Evolutionary conservation across 208 protist genomes (phyloP).

Genomic region (Plasmodiophora brassicae): DNA sequence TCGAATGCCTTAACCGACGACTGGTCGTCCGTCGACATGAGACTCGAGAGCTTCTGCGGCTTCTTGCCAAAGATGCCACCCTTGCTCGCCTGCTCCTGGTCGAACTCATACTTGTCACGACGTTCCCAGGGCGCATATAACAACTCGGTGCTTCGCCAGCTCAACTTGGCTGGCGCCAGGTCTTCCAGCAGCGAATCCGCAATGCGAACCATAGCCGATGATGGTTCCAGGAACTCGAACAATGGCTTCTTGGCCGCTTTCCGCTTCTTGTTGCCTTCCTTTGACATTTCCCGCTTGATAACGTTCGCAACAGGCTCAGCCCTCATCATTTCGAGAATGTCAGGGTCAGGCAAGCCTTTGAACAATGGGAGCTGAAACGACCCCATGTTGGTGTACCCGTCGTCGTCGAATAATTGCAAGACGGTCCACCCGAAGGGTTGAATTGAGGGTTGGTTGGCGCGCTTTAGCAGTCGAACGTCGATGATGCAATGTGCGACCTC

Average conservation of each 20-base stretch:
- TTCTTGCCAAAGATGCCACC: neutral
- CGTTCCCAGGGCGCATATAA: neutral
- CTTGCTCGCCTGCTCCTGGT: neutral
- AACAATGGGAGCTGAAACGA: neutral
- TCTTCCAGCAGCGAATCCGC: neutral
- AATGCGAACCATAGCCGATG: neutral
- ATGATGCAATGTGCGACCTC: neutral
- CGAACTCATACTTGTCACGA: slow-evolving; percentile 8
- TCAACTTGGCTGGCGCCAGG: neutral
- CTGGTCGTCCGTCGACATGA: neutral
- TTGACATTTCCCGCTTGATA: neutral
- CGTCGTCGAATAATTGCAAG: neutral
- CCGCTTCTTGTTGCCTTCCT: neutral
- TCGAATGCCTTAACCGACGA: neutral
- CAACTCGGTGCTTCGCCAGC: neutral
- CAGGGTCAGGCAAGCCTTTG: neutral
- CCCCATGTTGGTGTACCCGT: neutral
- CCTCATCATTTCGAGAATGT: neutral
- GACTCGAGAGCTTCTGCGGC: neutral
- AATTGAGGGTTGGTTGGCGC: neutral
- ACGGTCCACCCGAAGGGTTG: neutral
- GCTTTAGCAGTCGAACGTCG: neutral
- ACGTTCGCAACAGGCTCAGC: neutral
- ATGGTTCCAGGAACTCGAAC: neutral
- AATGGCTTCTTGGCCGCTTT: neutral